These are phyloP conservation scores for Cenchrus fungigraminus DNA, from an alignment of 176 grass and related monocot species.

Conservation along the genomic window DNA sequence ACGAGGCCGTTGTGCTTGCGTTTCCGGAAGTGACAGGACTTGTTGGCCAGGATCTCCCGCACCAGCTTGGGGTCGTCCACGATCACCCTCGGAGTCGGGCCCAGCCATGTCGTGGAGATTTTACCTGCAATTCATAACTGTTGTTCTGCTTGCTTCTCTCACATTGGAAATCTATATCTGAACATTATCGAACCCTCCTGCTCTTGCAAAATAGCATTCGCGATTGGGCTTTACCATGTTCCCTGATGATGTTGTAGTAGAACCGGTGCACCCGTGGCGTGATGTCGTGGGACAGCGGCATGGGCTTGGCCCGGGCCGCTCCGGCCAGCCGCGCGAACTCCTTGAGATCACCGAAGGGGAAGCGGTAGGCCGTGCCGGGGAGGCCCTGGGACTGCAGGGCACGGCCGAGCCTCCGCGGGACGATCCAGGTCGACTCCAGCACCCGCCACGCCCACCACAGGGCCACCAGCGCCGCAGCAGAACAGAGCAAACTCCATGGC, in stretches of 20 bases:
- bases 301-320: constrained; percentile 38
- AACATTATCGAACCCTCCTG: no score
- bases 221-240: constrained; percentile 43
- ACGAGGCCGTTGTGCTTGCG: background rate
- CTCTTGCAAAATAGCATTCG: no score
- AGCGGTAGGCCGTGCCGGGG: constrained; percentile 42
- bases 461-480: constrained; percentile 12
- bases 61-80: constrained; percentile 44
- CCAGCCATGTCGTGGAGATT: constrained; percentile 49
- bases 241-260: constrained; percentile 8
- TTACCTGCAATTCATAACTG: constrained; percentile 46
- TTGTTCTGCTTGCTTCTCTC: no score
- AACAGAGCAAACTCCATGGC: constrained; percentile 25
- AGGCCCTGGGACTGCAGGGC: constrained; percentile 58
- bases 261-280: constrained; percentile 39
- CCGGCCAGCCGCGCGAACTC: constrained; percentile 11
- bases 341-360: constrained; percentile 50
- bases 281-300: constrained; percentile 61
- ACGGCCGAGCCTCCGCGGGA: constrained; percentile 41
- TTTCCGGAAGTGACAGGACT: constrained; percentile 34
- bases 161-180: no score
- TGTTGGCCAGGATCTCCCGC: constrained; percentile 60
- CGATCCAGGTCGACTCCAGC: constrained; percentile 34
- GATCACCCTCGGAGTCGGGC: constrained; percentile 37
- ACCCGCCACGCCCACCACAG: constrained; percentile 14